Evolutionary conservation across 2,329 filamentous ascomycete species (phyloP), one percentile per base, ranked within the genome.

Genomic region (Cordyceps fumosorosea): DNA sequence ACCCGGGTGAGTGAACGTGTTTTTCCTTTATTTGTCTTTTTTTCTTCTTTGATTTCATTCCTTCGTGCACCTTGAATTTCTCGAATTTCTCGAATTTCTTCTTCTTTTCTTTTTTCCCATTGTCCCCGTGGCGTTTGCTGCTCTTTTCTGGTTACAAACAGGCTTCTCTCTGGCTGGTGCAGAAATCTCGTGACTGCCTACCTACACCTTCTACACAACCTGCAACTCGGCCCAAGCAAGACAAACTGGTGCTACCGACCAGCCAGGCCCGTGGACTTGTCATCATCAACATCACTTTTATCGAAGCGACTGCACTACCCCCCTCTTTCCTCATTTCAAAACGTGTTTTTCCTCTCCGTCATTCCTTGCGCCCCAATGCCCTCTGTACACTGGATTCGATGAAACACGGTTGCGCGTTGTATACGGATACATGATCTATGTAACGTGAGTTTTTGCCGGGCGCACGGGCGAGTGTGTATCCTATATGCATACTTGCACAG

Each of bases 391-490:
- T 44, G n/a, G 7, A 16, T 42, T 52, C 42, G 34, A 59, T 59
- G 56, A 59, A 59, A 59, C 56, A 52, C 56, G 5, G 11, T 52
- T 44, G 22, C 22, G 44, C 47, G 32, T 52, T 42, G 47, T 44
- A 59, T 44, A 29, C 29, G 29, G 29, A 4, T 29, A 44, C 56
- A 22, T 59, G 34, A 32, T 40, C 50, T 44, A 59, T 59, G 56
- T 59, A 59, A 59, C 56, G 56, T 59, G 56, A 59, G 56, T 52
- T 51, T 52, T 58, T 40, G 56, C 37, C 56, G 42, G 51, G 22
- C 47, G 24, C 24, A 44, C 34, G 11, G 34, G 22, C 11, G 22
- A 52, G 47, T 52, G 44, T 59, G 56, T 44, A 32, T 51, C 22
- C 34, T 52, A 12, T 22, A 44, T 59, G 45, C 24, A 44, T 52